phyloP scores from a whole-genome alignment of 305 asterid species.

The Nicotiana rustica region DNA sequence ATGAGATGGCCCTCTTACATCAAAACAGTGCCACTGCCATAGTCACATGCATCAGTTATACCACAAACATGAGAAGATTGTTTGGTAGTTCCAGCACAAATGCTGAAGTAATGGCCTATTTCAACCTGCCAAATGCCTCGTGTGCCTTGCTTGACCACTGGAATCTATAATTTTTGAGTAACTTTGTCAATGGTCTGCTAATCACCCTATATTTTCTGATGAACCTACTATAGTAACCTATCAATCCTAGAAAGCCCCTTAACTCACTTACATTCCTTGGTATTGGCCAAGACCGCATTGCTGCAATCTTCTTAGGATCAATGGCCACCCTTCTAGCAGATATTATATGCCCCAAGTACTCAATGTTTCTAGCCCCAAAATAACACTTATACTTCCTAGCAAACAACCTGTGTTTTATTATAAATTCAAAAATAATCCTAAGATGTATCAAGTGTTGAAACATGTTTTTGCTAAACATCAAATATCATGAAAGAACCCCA shows the following conservation, averaged over 20 bases:
- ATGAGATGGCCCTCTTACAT: not conserved
- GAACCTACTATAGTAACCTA: no score
- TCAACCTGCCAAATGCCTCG: not conserved
- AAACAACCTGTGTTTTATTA: not conserved
- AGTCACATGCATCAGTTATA: no score
- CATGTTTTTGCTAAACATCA: not conserved
- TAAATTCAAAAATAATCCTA: not conserved
- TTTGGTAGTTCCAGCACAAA: no score
- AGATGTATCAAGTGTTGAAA: not conserved
- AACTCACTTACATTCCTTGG: no score
- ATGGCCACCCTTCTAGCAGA: no score
- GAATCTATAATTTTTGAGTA: not conserved
- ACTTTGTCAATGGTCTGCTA: not conserved
- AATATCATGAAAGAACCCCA: no score
- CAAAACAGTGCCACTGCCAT: not conserved
- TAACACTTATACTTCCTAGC: not conserved
- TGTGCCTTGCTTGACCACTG: not conserved
- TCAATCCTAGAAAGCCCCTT: no score
- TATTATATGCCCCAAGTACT: not conserved
- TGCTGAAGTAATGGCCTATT: not conserved
- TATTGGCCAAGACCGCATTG: no score
- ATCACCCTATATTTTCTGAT: no score
- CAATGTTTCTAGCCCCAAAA: not conserved
- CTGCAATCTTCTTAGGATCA: no score
- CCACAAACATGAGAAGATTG: no score